These are phyloP conservation scores for Ceratocystiopsis brevicomis DNA, from an alignment of 2,329 filamentous ascomycete species.

Conservation along the genomic window DNA sequence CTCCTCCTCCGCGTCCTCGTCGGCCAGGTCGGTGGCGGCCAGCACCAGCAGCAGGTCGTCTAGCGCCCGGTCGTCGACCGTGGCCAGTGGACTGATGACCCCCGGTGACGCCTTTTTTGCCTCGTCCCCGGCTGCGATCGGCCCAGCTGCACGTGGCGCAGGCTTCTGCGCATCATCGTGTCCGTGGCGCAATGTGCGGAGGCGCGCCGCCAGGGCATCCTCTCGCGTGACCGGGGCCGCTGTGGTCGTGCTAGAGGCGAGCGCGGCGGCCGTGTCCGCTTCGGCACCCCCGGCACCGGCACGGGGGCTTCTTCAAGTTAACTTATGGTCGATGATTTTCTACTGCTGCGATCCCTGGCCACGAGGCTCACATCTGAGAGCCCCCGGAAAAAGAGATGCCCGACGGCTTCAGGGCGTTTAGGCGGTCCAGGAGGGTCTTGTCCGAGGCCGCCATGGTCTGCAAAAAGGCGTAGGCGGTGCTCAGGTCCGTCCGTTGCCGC, in stretches of 20 bases:
- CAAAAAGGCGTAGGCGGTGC: too few relatives aligned
- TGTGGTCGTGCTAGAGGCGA: neutral
- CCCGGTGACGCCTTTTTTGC: neutral
- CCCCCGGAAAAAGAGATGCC: constrained; percentile 14
- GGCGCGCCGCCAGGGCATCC: constrained; percentile 30
- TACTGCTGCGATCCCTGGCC: too few relatives aligned
- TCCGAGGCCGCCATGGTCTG: constrained; percentile 1
- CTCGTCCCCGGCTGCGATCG: too few relatives aligned
- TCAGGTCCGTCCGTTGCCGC: too few relatives aligned
- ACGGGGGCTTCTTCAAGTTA: too few relatives aligned
- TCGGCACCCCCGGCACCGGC: too few relatives aligned
- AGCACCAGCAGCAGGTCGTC: constrained; percentile 31
- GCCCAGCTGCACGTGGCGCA: too few relatives aligned
- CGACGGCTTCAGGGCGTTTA: constrained; percentile 31
- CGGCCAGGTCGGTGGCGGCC: constrained; percentile 12
- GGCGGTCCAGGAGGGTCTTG: constrained; percentile 32
- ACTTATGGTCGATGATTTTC: too few relatives aligned
- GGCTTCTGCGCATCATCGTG: too few relatives aligned
- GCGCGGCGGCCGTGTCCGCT: too few relatives aligned
- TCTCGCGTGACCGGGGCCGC: constrained; percentile 22
- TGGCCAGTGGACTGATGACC: constrained; percentile 4
- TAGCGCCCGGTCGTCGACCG: constrained; percentile 20
- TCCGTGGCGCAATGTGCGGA: constrained; percentile 28
- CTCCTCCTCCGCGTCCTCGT: constrained; percentile 7
- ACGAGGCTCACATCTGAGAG: too few relatives aligned